A percentile compares a stretch with the other conserved stretches of the same genome.
These are phyloP conservation scores for Apodospora peruviana DNA, from an alignment of 495 filamentous ascomycete species.

Conservation along the genomic window DNA sequence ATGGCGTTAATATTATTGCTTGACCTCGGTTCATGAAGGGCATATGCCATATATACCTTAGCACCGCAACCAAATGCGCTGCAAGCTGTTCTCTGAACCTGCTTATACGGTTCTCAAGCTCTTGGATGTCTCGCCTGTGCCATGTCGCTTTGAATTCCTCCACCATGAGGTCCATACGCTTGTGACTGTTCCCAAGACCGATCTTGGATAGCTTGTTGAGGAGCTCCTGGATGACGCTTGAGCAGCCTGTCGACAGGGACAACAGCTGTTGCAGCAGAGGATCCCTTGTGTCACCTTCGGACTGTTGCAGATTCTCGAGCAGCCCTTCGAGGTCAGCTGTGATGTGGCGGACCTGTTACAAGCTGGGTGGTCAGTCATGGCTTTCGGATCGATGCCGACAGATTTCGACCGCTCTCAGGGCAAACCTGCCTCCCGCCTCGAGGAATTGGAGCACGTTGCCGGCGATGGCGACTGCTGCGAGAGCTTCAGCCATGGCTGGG, in stretches of 20 bases:
- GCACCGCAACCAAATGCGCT: not conserved
- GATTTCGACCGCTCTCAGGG: not conserved
- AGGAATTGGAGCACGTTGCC: slow-evolving; percentile 7
- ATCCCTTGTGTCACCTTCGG: not conserved
- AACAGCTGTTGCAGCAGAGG: not conserved
- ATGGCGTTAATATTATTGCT: too few species aligned
- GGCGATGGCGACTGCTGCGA: slow-evolving; percentile 1
- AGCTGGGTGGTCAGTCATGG: too few species aligned
- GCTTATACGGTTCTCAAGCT: not conserved
- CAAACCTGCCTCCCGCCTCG: not conserved
- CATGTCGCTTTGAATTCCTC: not conserved
- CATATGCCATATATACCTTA: too few species aligned
- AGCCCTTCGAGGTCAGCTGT: too few species aligned
- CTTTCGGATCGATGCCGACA: too few species aligned
- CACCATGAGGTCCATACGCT: not conserved
- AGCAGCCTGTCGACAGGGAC: not conserved
- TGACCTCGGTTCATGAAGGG: too few species aligned
- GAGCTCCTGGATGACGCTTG: not conserved
- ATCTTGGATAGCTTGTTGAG: not conserved
- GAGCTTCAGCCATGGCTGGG: slow-evolving; percentile 4
- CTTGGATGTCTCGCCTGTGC: not conserved
- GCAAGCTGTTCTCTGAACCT: not conserved
- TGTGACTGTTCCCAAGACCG: not conserved
- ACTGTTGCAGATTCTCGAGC: too few species aligned
- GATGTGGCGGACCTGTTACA: too few species aligned